Base-by-base conservation (phyloP, 2,329 filamentous ascomycete genomes). In the Venturia nashicola region DNA sequence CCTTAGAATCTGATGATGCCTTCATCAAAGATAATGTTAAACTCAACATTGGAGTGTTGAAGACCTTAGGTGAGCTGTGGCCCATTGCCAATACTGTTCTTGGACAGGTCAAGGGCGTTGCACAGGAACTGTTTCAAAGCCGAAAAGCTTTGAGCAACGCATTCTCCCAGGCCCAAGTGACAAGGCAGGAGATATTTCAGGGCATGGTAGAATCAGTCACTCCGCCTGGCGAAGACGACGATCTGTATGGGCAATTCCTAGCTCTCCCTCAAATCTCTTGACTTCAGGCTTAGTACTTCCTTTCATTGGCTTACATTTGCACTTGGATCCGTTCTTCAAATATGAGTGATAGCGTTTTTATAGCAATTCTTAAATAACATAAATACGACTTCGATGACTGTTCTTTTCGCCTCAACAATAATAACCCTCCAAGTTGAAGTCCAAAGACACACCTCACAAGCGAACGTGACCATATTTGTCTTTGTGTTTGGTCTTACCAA, bases 11-110 rank as follows among this genome's bases (percentile, higher is more conserved):
- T 69, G 78, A 81, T 66, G 85, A 86, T 70, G 86, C 86, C 66
- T 84, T 84, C 69, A 80, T 88, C 68, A 87, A 86, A 67, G 89
- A 91, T 75, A 86, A 85, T 68, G 88, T 96, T 62, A 84, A 87
- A 0, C 82, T 96, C 16, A 91, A 91, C 67, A 90, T 89, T 65
- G 89, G 88, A 18, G 87, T 88, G 0, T 80, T 94, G 48, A 86
- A 87, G 69, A 71, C 84, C 46, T 78, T 93, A 8, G 85, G 84
- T 48, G 77, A 78, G 18, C 86, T 89, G 3, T 94, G 90, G 90
- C 82, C 83, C 43, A 86, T 91, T 42, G 89, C 90, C 1, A 80
- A 79, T 55, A 82, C 82, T 14, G 89, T 90, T 2, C 82, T 88
- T 66, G 82, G 81, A 4, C 89, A 94, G 73, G 87, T 96, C 18